Evolutionary conservation across 768 basidiomycete genomes (phyloP).

Genomic region (Cantharellus anzutake): DNA sequence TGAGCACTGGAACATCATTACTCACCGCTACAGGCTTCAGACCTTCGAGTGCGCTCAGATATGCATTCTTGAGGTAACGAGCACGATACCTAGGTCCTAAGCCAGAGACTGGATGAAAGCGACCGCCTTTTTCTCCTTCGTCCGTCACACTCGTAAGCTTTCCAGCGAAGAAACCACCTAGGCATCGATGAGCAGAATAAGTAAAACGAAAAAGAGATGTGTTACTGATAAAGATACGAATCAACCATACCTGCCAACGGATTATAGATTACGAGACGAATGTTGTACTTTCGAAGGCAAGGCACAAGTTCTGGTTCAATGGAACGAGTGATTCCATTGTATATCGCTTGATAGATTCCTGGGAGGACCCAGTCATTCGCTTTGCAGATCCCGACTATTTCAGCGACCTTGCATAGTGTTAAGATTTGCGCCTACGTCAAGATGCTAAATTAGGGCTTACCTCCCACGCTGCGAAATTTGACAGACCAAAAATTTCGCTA

Average conservation of each 20-base stretch:
- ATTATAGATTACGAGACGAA: slow-evolving; percentile 9
- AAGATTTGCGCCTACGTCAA: neutral
- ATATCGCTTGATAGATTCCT: slow-evolving; percentile 25
- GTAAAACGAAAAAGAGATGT: neutral
- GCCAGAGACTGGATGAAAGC: slow-evolving; percentile 21
- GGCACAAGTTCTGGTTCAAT: slow-evolving; percentile 10
- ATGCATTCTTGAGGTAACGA: slow-evolving; percentile 25
- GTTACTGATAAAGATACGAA: neutral
- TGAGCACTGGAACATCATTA: neutral
- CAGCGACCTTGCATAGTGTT: slow-evolving; percentile 21
- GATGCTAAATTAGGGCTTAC: slow-evolving; percentile 7
- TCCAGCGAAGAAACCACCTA: slow-evolving; percentile 38
- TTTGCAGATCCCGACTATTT: slow-evolving; percentile 24
- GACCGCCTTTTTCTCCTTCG: slow-evolving; percentile 18
- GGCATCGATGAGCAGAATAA: neutral
- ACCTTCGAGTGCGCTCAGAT: slow-evolving; percentile 25
- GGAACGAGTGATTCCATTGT: slow-evolving; percentile 8
- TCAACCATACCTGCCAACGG: slow-evolving; percentile 7
- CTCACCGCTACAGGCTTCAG: slow-evolving; percentile 25
- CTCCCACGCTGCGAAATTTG: slow-evolving; percentile 25
- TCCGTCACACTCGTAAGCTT: slow-evolving; percentile 24
- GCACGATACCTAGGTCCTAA: slow-evolving; percentile 27
- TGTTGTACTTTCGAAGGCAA: slow-evolving; percentile 9
- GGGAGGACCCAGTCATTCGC: slow-evolving; percentile 29
- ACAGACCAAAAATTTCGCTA: slow-evolving; percentile 22